A percentile compares a stretch with the other conserved stretches of the same genome.
phyloP scores from a whole-genome alignment of 371 early-diverging fungal species.

The Mortierella sp. region DNA sequence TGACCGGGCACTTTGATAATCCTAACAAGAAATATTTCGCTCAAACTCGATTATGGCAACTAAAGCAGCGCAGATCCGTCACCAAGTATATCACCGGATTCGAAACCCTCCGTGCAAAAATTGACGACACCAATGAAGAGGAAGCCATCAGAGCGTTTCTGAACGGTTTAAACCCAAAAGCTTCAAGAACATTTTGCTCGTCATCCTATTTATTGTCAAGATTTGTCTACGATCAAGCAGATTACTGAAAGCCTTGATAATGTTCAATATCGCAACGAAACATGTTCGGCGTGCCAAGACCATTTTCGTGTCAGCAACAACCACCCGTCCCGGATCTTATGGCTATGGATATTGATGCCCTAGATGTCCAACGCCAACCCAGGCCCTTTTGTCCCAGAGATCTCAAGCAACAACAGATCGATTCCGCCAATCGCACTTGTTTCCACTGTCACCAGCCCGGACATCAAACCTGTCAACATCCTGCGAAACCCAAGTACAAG shows the following conservation, averaged over 20 bases:
- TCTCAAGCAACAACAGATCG: neutral
- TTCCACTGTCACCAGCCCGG: slow-evolving; percentile 4
- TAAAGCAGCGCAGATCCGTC: neutral
- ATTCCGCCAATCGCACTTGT: slow-evolving; percentile 6
- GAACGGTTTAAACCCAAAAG: neutral
- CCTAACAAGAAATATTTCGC: neutral
- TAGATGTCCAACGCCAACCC: neutral
- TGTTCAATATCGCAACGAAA: neutral
- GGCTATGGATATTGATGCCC: neutral
- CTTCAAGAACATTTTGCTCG: neutral
- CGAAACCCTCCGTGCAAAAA: neutral
- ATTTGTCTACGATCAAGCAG: neutral
- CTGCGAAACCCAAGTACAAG: neutral
- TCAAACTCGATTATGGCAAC: neutral
- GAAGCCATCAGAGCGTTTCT: neutral
- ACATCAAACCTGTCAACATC: neutral
- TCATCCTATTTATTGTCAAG: neutral
- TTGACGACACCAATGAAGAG: neutral
- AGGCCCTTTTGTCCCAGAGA: neutral
- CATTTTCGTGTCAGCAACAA: no score
- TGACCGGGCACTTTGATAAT: neutral
- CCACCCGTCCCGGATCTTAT: neutral
- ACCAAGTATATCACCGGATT: neutral
- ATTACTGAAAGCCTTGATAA: neutral
- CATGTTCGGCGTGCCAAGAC: no score